A percentile compares a stretch with the other conserved stretches of the same genome.
These are phyloP conservation scores for Platanthera zijinensis DNA, from an alignment of 106 monocot genomes.

Conservation along the genomic window DNA sequence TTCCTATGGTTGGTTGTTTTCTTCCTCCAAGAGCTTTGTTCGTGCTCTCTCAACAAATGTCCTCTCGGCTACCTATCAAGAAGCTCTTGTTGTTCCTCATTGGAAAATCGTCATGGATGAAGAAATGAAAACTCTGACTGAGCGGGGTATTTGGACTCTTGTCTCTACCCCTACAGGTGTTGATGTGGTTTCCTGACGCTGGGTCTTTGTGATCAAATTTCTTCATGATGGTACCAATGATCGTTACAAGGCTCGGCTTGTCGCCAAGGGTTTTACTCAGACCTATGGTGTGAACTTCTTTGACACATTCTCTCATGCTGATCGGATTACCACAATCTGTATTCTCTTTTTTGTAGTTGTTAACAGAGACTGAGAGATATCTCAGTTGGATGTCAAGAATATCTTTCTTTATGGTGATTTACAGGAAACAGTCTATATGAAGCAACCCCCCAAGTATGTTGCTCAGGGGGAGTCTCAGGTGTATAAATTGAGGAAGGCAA, in stretches of 20 bases:
- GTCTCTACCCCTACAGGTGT: no score
- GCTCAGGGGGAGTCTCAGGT: no score
- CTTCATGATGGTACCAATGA: background rate
- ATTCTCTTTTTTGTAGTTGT: background rate
- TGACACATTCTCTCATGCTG: background rate
- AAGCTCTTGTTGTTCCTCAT: no score
- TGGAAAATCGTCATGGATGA: no score
- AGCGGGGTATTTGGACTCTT: no score
- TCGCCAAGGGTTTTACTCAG: background rate
- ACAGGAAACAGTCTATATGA: background rate
- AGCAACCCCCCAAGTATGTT: background rate
- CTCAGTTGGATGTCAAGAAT: background rate
- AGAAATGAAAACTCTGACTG: no score
- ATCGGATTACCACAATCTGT: background rate
- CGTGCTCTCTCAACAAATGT: no score
- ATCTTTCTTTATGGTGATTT: background rate
- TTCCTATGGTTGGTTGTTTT: no score
- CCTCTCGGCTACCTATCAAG: no score
- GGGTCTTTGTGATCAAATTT: background rate
- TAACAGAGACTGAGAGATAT: background rate
- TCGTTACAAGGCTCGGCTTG: background rate
- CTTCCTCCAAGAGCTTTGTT: no score
- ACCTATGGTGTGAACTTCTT: background rate
- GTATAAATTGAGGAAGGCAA: no score
- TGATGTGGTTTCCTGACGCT: background rate